phyloP scores from a whole-genome alignment of 83 land plant species.

The Isoetes engelmannii region DNA sequence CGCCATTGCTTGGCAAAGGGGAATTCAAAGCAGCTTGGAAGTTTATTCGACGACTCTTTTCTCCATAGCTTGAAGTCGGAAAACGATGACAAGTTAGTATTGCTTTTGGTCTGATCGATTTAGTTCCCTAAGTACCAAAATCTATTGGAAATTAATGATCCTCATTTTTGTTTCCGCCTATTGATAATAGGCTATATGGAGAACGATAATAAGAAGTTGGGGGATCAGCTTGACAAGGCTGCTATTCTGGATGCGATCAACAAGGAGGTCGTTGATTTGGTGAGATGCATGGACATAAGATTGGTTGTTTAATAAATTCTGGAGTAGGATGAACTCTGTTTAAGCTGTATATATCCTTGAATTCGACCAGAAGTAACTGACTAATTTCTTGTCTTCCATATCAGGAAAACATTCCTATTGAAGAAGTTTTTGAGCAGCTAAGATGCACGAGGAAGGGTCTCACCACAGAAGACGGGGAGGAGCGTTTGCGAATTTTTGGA shows the following conservation, averaged over 20 bases:
- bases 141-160: no score
- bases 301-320: neutral
- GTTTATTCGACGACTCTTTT: no score
- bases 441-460: slow-evolving; percentile 45
- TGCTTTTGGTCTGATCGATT: no score
- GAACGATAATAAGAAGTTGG: no score
- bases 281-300: neutral
- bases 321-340: neutral
- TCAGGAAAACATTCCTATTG: slow-evolving; percentile 46
- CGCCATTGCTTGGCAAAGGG: no score
- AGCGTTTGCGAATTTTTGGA: slow-evolving; percentile 46
- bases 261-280: slow-evolving; percentile 17
- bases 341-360: neutral
- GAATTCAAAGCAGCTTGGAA: no score
- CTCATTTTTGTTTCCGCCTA: no score
- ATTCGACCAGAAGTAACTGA: neutral
- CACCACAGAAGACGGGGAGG: slow-evolving; percentile 33
- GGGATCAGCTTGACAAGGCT: neutral
- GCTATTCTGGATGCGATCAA: slow-evolving; percentile 18
- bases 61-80: no score
- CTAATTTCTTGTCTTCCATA: neutral
- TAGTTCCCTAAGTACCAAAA: no score
- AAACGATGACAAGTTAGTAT: no score
- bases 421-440: slow-evolving; percentile 45
- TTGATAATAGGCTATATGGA: no score